These are phyloP conservation scores for Diversispora eburnea DNA, from an alignment of 192 early-diverging fungal species.

Conservation along the genomic window DNA sequence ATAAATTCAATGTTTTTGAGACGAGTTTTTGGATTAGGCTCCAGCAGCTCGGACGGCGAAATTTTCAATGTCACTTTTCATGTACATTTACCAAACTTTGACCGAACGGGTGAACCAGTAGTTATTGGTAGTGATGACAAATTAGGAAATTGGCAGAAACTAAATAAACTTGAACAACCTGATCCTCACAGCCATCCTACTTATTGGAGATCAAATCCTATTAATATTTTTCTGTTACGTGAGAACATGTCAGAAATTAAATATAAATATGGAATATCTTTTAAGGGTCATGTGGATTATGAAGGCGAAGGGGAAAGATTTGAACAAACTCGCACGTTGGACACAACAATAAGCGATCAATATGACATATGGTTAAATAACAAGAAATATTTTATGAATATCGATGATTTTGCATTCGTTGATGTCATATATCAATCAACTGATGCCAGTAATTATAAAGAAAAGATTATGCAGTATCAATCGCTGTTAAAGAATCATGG, in stretches of 20 bases:
- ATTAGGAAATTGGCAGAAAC: not conserved
- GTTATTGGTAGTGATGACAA: not conserved
- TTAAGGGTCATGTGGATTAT: not conserved
- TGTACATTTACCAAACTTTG: not conserved
- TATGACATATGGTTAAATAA: not conserved
- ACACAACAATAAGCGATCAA: not conserved
- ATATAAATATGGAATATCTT: not conserved
- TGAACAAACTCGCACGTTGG: not conserved
- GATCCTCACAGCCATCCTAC: not conserved
- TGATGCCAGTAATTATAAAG: not conserved
- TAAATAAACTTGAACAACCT: not conserved
- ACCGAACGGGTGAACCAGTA: not conserved
- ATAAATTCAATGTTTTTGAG: no score
- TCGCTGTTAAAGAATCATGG: not conserved
- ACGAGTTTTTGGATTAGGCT: no score
- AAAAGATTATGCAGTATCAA: not conserved
- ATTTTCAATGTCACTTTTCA: not conserved
- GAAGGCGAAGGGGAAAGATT: not conserved
- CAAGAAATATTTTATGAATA: not conserved
- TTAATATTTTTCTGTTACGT: not conserved
- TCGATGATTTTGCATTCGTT: not conserved
- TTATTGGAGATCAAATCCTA: not conserved
- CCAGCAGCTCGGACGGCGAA: not conserved
- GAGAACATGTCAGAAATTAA: not conserved
- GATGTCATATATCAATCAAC: not conserved